Evolutionary conservation across 2,329 filamentous ascomycete genomes (phyloP), one percentile per base, ranked within the genome.

Genomic region (Trichophyton mentagrophytes): DNA sequence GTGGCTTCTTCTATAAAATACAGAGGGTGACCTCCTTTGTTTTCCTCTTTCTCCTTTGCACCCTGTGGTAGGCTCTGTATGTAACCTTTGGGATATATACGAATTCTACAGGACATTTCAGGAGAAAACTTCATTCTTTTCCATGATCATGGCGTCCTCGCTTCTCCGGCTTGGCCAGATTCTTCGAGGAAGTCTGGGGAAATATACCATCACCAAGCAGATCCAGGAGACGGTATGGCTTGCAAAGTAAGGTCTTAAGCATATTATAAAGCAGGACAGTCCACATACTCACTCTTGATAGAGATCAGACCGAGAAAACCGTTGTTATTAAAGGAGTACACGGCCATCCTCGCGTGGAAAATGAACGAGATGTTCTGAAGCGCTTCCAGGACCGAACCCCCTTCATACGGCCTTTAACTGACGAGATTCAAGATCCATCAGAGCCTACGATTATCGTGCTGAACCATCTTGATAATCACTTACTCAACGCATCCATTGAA

Each of bases 321-420:
- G 64, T 69, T 13, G 65, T 69, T 22, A 67, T 70, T 46, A 70
- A 69, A 56, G 66, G 66, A 15, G 66, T 68, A 20, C 33, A 51
- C 13, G 44, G 46, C 46, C 63, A 70, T 58, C 65, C 63, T 20
- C 51, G 65, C 15, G 60, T 70, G 47, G 63, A 67, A 46, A 68
- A 69, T 61, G 67, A 70, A 66, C 55, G 66, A 63, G 49, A 68
- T 57, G 58, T 70, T 9, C 67, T 70, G 20, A 64, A 61, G 59
- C 59, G 65, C 61, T 67, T 69, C 30, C 67, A 71, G 58, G 60
- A 64, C 11, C 20, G 64, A 47, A 66, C 65, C 2, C 65, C 63
- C 1, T 67, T 53, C 58, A 30, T 68, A 25, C 67, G 65, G 17
- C 65, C 65, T 20, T 57, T 69, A n/a, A 56, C 67, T 36, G 33